Conservation (phyloP, 306 rosid species). For the Medicago lupulina region DNA sequence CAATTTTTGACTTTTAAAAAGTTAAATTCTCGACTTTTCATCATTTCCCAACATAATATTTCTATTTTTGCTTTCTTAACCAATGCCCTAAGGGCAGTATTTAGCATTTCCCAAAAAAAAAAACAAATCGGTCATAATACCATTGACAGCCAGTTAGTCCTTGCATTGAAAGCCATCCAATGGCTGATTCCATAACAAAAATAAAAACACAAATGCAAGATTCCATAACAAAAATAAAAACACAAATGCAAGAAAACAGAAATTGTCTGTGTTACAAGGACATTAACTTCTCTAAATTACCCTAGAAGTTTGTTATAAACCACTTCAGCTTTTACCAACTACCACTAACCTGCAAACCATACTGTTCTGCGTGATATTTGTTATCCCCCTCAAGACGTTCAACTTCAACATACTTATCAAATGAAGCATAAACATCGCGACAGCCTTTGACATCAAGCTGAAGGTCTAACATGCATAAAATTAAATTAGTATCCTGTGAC, state of each 20-base stretch:
- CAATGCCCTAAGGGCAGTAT: too few relatives aligned
- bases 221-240: too few relatives aligned
- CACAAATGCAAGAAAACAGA: slow-evolving; percentile 16
- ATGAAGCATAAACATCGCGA: slow-evolving; percentile 91
- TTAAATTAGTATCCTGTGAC: slow-evolving; percentile 30
- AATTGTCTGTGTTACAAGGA: background rate
- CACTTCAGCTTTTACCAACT: slow-evolving; percentile 14
- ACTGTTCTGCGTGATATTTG: slow-evolving; percentile 88
- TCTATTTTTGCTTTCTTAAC: too few relatives aligned
- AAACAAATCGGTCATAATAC: too few relatives aligned
- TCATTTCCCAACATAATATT: too few relatives aligned
- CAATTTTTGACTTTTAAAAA: too few relatives aligned
- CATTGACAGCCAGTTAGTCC: background rate
- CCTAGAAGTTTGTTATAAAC: background rate
- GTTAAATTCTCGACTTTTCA: too few relatives aligned
- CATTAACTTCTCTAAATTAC: slow-evolving; percentile 5
- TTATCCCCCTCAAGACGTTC: slow-evolving; percentile 96
- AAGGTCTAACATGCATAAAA: slow-evolving; percentile 67
- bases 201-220: slow-evolving; percentile 16
- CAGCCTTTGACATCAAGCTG: slow-evolving; percentile 99
- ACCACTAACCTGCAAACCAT: slow-evolving; percentile 87
- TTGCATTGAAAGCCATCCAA: slow-evolving; percentile 6
- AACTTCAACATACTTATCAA: slow-evolving; percentile 95
- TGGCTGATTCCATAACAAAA: slow-evolving; percentile 19
- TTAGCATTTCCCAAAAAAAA: too few relatives aligned